Percentiles rank a stretch among this genome's conserved stretches.
Evolutionary conservation across 1,139 yeast genomes (phyloP).

Genomic region (Saccharomyces hybrid): DNA sequence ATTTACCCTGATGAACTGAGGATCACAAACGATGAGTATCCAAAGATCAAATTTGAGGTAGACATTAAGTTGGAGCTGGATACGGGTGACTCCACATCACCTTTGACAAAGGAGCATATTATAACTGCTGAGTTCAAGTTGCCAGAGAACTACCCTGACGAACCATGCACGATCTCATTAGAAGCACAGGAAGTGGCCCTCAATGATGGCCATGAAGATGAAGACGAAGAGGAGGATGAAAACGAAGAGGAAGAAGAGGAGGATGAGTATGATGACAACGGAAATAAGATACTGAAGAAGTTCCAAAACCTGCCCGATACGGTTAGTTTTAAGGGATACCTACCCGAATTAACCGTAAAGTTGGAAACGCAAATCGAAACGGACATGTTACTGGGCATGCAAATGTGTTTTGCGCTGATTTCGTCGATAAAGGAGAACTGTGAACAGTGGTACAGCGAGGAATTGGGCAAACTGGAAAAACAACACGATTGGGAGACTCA

Average conservation of each 20-base stretch:
- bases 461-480: conserved; percentile 49
- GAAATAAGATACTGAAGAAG: conserved; percentile 34
- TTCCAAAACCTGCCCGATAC: conserved; percentile 50
- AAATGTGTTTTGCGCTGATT: conserved; percentile 73
- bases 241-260: conserved; percentile 36
- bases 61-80: conserved; percentile 29
- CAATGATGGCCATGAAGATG: conserved; percentile 26
- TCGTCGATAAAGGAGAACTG: conserved; percentile 74
- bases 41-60: conserved; percentile 30
- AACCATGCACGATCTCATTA: conserved; percentile 20
- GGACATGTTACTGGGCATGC: conserved; percentile 65
- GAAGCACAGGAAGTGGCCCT: conserved; percentile 14
- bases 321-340: conserved; percentile 46
- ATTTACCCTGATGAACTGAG: conserved; percentile 87
- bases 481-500: conserved; percentile 50
- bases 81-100: conserved; percentile 42
- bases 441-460: conserved; percentile 54
- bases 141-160: conserved; percentile 31
- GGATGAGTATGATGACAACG: conserved; percentile 41
- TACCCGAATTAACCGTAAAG: conserved; percentile 36
- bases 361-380: conserved; percentile 60
- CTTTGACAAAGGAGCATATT: conserved; percentile 32
- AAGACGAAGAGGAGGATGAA: no score
- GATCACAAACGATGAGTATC: conserved; percentile 22
- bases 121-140: conserved; percentile 19